phyloP scores from a whole-genome alignment of 257 asterid species.

The Rehmannia glutinosa region DNA sequence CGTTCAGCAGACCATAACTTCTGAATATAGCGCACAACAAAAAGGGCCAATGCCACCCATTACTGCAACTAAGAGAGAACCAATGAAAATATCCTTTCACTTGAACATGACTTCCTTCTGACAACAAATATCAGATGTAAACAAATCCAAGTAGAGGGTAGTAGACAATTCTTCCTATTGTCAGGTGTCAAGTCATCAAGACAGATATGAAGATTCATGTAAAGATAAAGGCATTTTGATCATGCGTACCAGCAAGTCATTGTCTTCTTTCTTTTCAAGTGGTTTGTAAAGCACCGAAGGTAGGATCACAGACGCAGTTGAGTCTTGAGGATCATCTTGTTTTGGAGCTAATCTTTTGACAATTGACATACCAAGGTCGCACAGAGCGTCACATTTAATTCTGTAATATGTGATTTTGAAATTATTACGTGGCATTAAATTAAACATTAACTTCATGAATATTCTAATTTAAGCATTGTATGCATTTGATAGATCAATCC shows the following conservation, averaged over 20 bases:
- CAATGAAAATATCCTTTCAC: not conserved
- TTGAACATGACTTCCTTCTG: constrained; percentile 9
- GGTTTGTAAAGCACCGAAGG: constrained; percentile 62
- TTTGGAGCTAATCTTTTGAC: constrained; percentile 55
- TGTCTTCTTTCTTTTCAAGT: constrained; percentile 49
- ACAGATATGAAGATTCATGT: constrained; percentile 13
- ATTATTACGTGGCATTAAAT: constrained; percentile 21
- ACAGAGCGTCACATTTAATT: constrained; percentile 69
- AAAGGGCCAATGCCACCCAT: constrained; percentile 1
- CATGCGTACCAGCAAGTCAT: constrained; percentile 47
- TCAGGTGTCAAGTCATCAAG: constrained; percentile 7
- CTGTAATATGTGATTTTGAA: constrained; percentile 40
- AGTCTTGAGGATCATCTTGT: constrained; percentile 51
- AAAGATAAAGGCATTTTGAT: constrained; percentile 11
- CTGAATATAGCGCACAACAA: constrained; percentile 3
- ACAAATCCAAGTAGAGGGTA: not conserved
- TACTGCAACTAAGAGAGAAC: not conserved
- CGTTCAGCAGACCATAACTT: not conserved
- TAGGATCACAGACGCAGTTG: constrained; percentile 48
- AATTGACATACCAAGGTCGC: constrained; percentile 79
- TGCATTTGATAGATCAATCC: not conserved
- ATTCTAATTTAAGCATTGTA: constrained; percentile 12
- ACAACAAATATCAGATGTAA: constrained; percentile 11
- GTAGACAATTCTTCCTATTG: not conserved
- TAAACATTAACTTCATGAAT: constrained; percentile 9